A percentile compares a stretch with the other conserved stretches of the same genome.
Evolutionary conservation across 345 rosid species (phyloP).

Genomic region (Eucalyptus cladocalyx): DNA sequence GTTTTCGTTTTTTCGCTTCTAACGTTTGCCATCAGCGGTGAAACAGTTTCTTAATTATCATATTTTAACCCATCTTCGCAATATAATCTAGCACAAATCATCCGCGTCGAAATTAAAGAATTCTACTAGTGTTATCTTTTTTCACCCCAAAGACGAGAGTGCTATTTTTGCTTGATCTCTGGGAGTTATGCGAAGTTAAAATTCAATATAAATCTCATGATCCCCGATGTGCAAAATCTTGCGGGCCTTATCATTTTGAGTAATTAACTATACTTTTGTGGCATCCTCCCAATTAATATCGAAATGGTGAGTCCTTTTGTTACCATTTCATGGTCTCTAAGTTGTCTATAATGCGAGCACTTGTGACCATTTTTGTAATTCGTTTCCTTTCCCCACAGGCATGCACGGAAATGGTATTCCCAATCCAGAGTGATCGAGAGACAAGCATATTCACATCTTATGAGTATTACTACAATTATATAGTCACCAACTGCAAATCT

Average conservation of each 20-base stretch:
- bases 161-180: neutral
- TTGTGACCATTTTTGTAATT: neutral
- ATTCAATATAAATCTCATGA: neutral
- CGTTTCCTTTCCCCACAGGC: slow-evolving; percentile 8
- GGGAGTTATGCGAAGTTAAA: neutral
- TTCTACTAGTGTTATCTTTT: neutral
- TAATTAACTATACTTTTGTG: neutral
- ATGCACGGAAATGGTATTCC: slow-evolving; percentile 55
- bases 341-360: neutral
- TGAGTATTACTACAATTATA: slow-evolving; percentile 1
- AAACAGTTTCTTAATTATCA: neutral
- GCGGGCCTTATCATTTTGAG: neutral
- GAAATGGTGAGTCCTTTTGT: neutral
- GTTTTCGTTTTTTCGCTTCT: neutral
- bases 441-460: slow-evolving; percentile 34
- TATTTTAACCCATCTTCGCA: neutral
- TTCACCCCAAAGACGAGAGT: neutral
- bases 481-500: neutral
- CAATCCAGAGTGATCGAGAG: slow-evolving; percentile 7
- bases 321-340: neutral
- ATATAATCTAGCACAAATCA: neutral
- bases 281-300: neutral
- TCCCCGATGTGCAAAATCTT: neutral
- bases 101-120: neutral
- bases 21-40: neutral